Evolutionary conservation across 2,329 filamentous ascomycete genomes (phyloP), one percentile per base, ranked within the genome.

Genomic region (Phyllosticta citriasiana): DNA sequence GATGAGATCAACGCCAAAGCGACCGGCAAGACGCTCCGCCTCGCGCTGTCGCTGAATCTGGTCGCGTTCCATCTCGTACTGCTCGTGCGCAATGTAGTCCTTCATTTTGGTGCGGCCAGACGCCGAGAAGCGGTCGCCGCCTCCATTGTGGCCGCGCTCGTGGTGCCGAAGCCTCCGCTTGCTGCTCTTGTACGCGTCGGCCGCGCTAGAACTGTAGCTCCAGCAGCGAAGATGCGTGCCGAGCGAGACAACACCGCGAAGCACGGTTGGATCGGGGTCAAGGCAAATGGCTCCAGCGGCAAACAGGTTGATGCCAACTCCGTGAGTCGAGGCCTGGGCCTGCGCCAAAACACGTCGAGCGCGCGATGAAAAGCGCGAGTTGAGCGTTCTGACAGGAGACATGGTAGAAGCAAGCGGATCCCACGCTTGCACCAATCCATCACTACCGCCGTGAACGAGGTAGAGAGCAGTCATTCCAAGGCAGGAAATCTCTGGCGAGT

Each of bases 391-490:
- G 57, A 97, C 82, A 0, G 94, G 90, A 22, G 87, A 85, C 19
- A 81, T 75, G 0, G 82, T 88, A 1, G 93, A 97, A 0, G 87
- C 90, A 55, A 99, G 78, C n/a, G 89, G 89, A 76, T 99, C 94
- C 94, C 94, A 99, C 5, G 91, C 89, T 73, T 97, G 94, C 4
- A 96, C 93, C 2, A 97, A 82, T 0, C 94, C 93, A 74, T 99
- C 94, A 66, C 89, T 96, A 26, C 94, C 94, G 57, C 94, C 94
- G 71, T 96, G 90, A 6, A 97, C 88, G 16, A 99, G 76, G 70
- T 96, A 95, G 16, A 99, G 78, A 1, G 91, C 88, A 1, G 91
- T 91, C 55, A 96, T 73, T 5, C 88, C 94, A 16, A 99, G 74
- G 63, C 86, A 90, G 0, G 91, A 89, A 19, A 97, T 86, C 70